Evolutionary conservation across 345 rosid genomes (phyloP), one percentile per base, ranked within the genome.

Genomic region (Euphorbia pulcherrima): DNA sequence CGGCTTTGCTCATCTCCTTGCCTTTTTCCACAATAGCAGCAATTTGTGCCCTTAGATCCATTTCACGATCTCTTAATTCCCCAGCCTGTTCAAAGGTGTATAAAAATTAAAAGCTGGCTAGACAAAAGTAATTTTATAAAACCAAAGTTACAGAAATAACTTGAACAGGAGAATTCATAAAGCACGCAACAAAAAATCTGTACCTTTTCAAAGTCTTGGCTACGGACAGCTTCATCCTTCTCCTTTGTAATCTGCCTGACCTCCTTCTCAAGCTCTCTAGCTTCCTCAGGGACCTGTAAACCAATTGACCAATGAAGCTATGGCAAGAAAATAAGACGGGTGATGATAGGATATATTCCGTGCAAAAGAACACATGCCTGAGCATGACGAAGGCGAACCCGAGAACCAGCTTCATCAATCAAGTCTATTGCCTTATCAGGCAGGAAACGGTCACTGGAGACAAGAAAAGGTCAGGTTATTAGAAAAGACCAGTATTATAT

Each of bases 371-470:
- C 44, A 57, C 69, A 29, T 52, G 87, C 99, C 97, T 91, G 92
- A 46, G 90, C 97, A 77, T 94, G 96, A 69, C 89, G 95, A 72
- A 94, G 92, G 39, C 97, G 87, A 78, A 94, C 99, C 37, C 99
- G 89, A 79, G 99, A 94, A 65, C 99, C 99, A 72, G 97, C 99
- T 84, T 94, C 99, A 85, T 94, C 97, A 54, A 94, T 83, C 93
- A 94, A 83, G 76, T 94, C 99, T 60, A 94, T 94, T 7, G 99
- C 99, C 83, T 95, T 95, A 72, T 95, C 97, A 7, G 99, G 99
- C 53, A 95, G 90, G 79, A 95, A 95, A 29, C 97, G 97, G 69
- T 92, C 97, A 86, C 99, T 95, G 79, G 29, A 75, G 53, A 40
- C 10, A 62, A 37, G 20, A 16, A 33, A 59, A 33, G 44, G 28